Evolutionary conservation across 352 stramenopile genomes (phyloP), one percentile per base, ranked within the genome.

Genomic region (Pythium plurisporium): DNA sequence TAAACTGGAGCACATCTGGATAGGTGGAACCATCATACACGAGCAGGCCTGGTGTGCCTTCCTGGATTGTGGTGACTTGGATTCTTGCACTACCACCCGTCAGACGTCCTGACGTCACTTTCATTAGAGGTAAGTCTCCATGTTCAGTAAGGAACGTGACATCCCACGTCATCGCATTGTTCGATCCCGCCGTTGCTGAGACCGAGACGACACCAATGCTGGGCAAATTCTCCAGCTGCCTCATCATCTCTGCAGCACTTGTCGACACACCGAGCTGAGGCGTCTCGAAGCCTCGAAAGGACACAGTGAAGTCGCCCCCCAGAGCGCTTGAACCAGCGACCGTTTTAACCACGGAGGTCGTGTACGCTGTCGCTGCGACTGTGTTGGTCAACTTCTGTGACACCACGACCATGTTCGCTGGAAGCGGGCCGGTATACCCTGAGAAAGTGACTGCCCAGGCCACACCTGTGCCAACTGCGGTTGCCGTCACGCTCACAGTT

Each of bases 61-160:
- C 83, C 31, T 86, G 73, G 0, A 74, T 69, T 8, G 94, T 88
- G 11, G 66, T 79, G 10, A 98, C 90, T 15, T 81, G 59, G 23
- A 96, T 66, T 2, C 66, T 72, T 14, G 83, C 62, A 40, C 59
- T 78, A 2, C 76, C 80, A 15, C 87, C 85, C 5, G 67, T 91
- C 9, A 99, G 71, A 19, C 94, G 75, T 0, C 94, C 96, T 20
- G 75, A 75, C 1, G 95, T 98, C 17, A 87, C 78, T 52, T 85
- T 75, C 73, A 99, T 91, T 38, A 93, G 61, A 8, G 95, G 94
- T 15, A 99, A 59, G 62, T 99, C 82, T 1, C 95, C 94, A n/a
- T 96, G 67, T 48, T 98, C 88, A 9, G 91, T 97, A 19, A 94
- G 48, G 59, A 99, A 99, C 4, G 84, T 95, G 5, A 98, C 74